Percentiles rank a stretch among this genome's conserved stretches.
phyloP scores from a whole-genome alignment of 352 stramenopile species.

The Pythium sp. region DNA sequence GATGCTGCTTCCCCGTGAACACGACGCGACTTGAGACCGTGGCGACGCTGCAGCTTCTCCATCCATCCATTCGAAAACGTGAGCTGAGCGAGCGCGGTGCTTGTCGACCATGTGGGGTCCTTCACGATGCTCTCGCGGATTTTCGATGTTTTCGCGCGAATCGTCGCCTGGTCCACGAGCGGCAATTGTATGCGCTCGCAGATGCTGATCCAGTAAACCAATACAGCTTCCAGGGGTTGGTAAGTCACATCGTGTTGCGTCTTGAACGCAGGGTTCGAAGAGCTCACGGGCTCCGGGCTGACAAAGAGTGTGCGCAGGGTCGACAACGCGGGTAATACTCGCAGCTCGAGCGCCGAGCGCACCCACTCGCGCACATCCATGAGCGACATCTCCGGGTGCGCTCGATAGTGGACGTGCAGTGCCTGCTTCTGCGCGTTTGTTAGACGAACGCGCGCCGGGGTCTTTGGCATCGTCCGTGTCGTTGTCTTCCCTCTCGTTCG shows the following conservation, averaged over 20 bases:
- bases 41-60: no score
- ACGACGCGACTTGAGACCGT: no score
- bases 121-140: not conserved
- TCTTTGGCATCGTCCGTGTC: not conserved
- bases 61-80: no score
- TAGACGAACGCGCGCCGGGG: not conserved
- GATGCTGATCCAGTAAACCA: not conserved
- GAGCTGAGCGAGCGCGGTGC: no score
- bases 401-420: not conserved
- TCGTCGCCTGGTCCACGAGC: not conserved
- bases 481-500: no score
- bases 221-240: not conserved
- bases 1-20: not conserved
- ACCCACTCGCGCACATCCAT: not conserved
- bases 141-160: not conserved
- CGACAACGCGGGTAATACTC: not conserved
- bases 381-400: not conserved
- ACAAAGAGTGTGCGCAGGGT: not conserved
- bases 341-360: not conserved
- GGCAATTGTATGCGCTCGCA: not conserved
- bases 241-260: not conserved
- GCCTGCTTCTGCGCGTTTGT: not conserved
- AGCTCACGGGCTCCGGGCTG: not conserved
- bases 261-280: not conserved
- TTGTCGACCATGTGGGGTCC: no score